Evolutionary conservation across 306 rosid species (phyloP).

Genomic region (Cucurbita moschata): DNA sequence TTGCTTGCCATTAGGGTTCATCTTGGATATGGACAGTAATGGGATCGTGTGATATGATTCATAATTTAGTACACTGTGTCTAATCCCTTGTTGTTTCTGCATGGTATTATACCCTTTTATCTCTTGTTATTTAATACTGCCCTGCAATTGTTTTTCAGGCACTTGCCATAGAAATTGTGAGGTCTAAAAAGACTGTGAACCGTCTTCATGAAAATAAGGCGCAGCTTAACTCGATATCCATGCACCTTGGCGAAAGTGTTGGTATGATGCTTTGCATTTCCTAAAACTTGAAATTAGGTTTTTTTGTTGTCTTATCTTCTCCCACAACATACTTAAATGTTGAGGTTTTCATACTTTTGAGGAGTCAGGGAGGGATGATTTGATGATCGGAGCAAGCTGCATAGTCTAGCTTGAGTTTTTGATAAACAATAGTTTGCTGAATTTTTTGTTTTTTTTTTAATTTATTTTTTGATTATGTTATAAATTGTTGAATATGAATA

Average conservation of each 20-base stretch:
- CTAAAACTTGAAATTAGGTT: background rate
- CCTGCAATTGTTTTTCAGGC: slow-evolving; percentile 35
- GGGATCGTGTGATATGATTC: background rate
- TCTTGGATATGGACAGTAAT: background rate
- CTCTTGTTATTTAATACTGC: background rate
- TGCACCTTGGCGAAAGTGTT: slow-evolving; percentile 99
- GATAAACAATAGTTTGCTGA: background rate
- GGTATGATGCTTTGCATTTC: slow-evolving; percentile 34
- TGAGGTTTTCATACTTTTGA: background rate
- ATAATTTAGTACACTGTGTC: background rate
- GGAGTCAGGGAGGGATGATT: background rate
- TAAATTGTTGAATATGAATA: background rate
- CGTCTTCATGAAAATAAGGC: slow-evolving; percentile 92
- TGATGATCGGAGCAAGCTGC: background rate
- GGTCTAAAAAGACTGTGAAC: slow-evolving; percentile 76
- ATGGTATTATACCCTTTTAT: background rate
- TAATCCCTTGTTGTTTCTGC: background rate
- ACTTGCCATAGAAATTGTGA: slow-evolving; percentile 82
- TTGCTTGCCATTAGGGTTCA: background rate
- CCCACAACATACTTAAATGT: background rate
- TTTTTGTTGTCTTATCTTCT: background rate
- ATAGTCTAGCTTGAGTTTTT: background rate
- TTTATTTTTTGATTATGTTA: background rate
- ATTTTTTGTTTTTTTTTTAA: background rate
- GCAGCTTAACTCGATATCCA: slow-evolving; percentile 86